Percentiles rank a stretch among this genome's conserved stretches.
Conservation (phyloP, 345 rosid species). For the Brassica incana region DNA sequence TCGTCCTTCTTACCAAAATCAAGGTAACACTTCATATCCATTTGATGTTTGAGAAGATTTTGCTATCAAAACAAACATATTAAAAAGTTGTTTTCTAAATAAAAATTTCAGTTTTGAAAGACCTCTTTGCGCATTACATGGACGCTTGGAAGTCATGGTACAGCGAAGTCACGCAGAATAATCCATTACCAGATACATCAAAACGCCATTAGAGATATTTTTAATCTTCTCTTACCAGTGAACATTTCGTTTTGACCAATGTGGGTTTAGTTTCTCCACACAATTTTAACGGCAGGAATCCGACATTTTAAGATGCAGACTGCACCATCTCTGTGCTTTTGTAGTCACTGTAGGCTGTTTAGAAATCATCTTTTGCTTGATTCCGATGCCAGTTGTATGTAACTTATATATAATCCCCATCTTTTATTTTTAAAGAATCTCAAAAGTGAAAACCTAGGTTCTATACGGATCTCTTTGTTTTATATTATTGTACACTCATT, state of each 20-base stretch:
- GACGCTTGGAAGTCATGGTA: constrained; percentile 94
- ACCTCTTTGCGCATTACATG: constrained; percentile 81
- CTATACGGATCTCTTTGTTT: neutral
- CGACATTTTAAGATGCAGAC: constrained; percentile 6
- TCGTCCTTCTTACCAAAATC: constrained; percentile 72
- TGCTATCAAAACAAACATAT: neutral
- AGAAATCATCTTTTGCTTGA: constrained; percentile 9
- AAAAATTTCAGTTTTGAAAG: constrained; percentile 64
- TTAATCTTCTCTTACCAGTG: constrained; percentile 1
- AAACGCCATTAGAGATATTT: constrained; percentile 30
- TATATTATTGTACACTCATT: neutral
- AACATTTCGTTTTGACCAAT: constrained; percentile 19
- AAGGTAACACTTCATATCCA: constrained; percentile 44
- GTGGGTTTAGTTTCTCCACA: constrained; percentile 24
- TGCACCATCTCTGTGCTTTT: constrained; percentile 15
- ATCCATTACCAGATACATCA: constrained; percentile 43
- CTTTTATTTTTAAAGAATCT: neutral
- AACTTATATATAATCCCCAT: constrained; percentile 5
- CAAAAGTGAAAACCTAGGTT: neutral
- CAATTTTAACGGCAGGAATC: constrained; percentile 30
- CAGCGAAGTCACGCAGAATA: constrained; percentile 64
- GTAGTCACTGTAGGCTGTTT: constrained; percentile 23
- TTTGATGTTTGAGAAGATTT: constrained; percentile 1
- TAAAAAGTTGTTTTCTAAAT: constrained; percentile 1
- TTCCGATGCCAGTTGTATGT: constrained; percentile 16